Evolutionary conservation across 2,329 filamentous ascomycete genomes (phyloP).

Genomic region (Hymenoscyphus infarciens): DNA sequence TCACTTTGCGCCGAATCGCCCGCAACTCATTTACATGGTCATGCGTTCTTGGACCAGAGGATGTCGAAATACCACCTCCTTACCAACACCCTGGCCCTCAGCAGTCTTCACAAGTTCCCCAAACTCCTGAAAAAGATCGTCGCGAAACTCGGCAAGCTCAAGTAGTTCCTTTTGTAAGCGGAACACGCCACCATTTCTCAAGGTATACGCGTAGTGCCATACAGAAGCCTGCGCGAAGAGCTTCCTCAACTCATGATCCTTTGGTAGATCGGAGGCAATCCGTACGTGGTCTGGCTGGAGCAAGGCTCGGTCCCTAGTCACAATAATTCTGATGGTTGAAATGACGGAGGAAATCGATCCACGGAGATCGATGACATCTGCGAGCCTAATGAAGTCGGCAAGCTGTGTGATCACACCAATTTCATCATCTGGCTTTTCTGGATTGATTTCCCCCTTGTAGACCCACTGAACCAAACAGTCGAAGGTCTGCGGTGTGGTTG

Average conservation of each 20-base stretch:
- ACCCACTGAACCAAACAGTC: background rate
- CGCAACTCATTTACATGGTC: too few relatives aligned
- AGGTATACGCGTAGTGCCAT: background rate
- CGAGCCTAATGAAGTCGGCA: background rate
- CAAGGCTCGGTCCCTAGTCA: background rate
- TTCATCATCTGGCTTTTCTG: background rate
- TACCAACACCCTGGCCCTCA: background rate
- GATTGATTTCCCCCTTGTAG: background rate
- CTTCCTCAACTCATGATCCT: background rate
- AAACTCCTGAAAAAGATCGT: background rate
- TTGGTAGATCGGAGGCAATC: background rate
- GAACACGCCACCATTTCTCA: background rate
- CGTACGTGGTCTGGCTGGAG: background rate
- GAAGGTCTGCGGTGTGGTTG: background rate
- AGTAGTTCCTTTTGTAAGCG: background rate
- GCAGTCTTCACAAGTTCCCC: background rate
- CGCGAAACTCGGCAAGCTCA: background rate
- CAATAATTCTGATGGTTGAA: background rate
- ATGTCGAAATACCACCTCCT: too few relatives aligned
- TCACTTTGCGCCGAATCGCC: too few relatives aligned
- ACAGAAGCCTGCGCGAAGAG: background rate
- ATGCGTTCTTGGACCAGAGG: too few relatives aligned
- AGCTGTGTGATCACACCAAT: background rate
- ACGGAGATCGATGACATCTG: background rate
- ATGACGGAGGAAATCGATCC: background rate